Evolutionary conservation across 192 early-diverging fungal species (phyloP).

Genomic region (Obelidium mucronatum): DNA sequence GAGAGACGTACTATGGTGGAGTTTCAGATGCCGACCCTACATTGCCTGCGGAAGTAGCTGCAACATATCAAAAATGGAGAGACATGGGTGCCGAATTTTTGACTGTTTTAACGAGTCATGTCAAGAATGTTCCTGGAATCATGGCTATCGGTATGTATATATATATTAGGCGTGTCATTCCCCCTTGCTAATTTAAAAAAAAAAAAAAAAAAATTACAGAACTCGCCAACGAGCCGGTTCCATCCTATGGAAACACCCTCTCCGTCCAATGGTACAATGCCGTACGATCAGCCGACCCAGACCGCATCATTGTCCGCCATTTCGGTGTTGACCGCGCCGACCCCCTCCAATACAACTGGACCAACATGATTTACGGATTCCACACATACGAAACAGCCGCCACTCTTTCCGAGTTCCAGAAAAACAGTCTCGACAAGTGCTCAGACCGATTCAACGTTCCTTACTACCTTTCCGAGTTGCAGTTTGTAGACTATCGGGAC

Average conservation of each 20-base stretch:
- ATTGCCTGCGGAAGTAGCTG: neutral
- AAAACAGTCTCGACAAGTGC: neutral
- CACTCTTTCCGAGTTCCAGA: neutral
- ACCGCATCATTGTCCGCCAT: neutral
- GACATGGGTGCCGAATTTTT: neutral
- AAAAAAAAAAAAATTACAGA: no score
- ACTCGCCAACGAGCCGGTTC: constrained; percentile 3
- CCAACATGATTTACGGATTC: neutral
- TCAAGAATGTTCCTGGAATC: neutral
- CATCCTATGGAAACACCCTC: neutral
- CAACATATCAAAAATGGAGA: neutral
- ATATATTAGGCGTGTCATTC: no score
- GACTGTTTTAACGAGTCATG: neutral
- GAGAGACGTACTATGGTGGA: neutral
- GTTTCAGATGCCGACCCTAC: neutral
- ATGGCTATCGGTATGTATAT: no score
- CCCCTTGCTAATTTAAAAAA: no score
- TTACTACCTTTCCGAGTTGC: constrained; percentile 1
- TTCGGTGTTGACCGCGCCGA: neutral
- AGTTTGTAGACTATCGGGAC: neutral
- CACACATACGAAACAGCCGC: neutral
- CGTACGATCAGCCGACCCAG: neutral
- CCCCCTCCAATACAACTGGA: neutral
- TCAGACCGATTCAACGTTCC: neutral
- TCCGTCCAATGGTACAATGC: neutral